These are phyloP conservation scores for Termitomyces eurrhizus DNA, from an alignment of 768 basidiomycete genomes.

Conservation along the genomic window DNA sequence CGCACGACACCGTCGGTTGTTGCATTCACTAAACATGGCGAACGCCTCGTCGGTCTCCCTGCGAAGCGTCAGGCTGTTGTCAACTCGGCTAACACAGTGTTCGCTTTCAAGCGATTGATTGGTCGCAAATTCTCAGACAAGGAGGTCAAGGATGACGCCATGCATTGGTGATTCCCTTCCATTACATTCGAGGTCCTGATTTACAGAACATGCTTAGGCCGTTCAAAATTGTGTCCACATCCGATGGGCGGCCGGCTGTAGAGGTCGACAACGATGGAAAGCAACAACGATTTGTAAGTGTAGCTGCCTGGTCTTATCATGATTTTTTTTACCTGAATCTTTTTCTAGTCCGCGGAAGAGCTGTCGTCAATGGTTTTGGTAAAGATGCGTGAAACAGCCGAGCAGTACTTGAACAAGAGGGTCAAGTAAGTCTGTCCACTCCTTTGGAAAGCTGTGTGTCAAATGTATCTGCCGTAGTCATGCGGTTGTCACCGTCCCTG, in stretches of 20 bases:
- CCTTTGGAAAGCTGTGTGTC: neutral
- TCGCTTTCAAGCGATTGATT: slow-evolving; percentile 91
- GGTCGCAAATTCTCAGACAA: slow-evolving; percentile 91
- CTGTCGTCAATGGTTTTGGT: slow-evolving; percentile 81
- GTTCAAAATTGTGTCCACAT: slow-evolving; percentile 69
- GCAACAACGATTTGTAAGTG: slow-evolving; percentile 70
- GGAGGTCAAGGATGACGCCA: slow-evolving; percentile 89
- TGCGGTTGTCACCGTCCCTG: slow-evolving; percentile 93
- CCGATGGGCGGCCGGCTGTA: slow-evolving; percentile 75
- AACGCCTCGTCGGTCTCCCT: slow-evolving; percentile 92
- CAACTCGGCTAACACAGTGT: slow-evolving; percentile 91
- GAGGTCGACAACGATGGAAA: slow-evolving; percentile 86
- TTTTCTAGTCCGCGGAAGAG: slow-evolving; percentile 72
- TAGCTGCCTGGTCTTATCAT: neutral
- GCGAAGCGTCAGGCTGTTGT: slow-evolving; percentile 98
- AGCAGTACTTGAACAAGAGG: slow-evolving; percentile 88
- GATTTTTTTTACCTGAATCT: slow-evolving; percentile 5
- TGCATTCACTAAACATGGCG: slow-evolving; percentile 97
- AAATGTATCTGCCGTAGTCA: slow-evolving; percentile 41
- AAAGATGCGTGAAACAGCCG: slow-evolving; percentile 97
- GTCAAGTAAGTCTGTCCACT: slow-evolving; percentile 69
- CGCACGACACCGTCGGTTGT: slow-evolving; percentile 98
- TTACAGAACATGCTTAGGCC: slow-evolving; percentile 48
- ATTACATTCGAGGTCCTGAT: neutral
- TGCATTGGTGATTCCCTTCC: slow-evolving; percentile 60